These are phyloP conservation scores for Lachancea sp. DNA, from an alignment of 805 yeast genomes.

Conservation along the genomic window DNA sequence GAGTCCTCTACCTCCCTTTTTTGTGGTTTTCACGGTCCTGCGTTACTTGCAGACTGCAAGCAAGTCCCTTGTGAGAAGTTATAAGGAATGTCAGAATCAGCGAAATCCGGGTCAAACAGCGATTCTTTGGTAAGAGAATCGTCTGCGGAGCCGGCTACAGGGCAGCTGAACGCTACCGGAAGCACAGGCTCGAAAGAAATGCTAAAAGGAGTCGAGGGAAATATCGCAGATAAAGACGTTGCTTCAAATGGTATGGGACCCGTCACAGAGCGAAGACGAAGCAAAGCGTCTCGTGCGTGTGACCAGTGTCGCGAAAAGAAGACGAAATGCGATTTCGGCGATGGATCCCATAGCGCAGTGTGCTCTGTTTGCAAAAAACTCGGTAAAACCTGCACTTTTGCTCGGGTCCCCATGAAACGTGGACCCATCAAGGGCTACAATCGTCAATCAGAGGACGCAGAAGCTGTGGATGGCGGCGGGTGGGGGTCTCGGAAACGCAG, in stretches of 20 bases:
- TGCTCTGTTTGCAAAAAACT: slow-evolving; percentile 61
- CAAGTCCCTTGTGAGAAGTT: too few species aligned
- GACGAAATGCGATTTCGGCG: slow-evolving; percentile 60
- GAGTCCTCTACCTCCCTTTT: too few species aligned
- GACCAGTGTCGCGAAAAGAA: slow-evolving; percentile 74
- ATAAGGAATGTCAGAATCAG: too few species aligned
- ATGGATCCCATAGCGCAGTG: slow-evolving; percentile 37
- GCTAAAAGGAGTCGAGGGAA: background rate
- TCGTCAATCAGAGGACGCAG: slow-evolving; percentile 17
- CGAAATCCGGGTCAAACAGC: too few species aligned
- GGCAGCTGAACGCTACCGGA: too few species aligned
- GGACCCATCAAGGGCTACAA: slow-evolving; percentile 74
- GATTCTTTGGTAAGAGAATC: too few species aligned
- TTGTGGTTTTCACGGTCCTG: too few species aligned
- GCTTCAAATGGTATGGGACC: background rate
- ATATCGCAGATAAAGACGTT: background rate
- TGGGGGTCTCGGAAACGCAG: slow-evolving; percentile 7
- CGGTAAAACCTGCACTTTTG: slow-evolving; percentile 58
- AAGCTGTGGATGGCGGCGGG: slow-evolving; percentile 1
- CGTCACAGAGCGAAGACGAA: slow-evolving; percentile 41
- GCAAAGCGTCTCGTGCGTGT: slow-evolving; percentile 75
- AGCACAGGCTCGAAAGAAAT: background rate
- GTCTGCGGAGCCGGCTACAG: too few species aligned
- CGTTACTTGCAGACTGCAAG: too few species aligned
- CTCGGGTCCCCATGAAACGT: slow-evolving; percentile 65